phyloP scores from a whole-genome alignment of 345 rosid genomes.

The Brassica juncea region DNA sequence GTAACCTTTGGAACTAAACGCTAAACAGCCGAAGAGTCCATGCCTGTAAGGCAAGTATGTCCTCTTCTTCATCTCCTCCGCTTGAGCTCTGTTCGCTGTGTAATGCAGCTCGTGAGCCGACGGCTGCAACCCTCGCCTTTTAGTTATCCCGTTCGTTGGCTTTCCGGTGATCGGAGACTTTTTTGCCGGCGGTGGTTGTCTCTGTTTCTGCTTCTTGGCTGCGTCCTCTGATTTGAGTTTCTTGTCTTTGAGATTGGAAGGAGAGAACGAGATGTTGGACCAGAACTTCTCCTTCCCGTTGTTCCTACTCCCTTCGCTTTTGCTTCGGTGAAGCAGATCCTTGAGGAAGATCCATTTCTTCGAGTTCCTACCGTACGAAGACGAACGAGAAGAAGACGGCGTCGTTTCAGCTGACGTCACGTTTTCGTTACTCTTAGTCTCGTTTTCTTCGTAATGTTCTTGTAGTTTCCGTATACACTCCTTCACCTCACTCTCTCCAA shows the following conservation, averaged over 20 bases:
- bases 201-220: slow-evolving; percentile 35
- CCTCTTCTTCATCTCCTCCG: slow-evolving; percentile 96
- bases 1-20: slow-evolving; percentile 94
- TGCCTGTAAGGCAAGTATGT: slow-evolving; percentile 92
- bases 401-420: slow-evolving; percentile 37
- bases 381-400: slow-evolving; percentile 74
- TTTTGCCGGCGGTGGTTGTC: slow-evolving; percentile 50
- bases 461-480: slow-evolving; percentile 31
- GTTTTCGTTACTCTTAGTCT: slow-evolving; percentile 24
- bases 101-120: slow-evolving; percentile 95
- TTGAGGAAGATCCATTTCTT: slow-evolving; percentile 90
- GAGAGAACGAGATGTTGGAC: slow-evolving; percentile 68
- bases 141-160: slow-evolving; percentile 51
- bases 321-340: slow-evolving; percentile 84
- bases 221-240: slow-evolving; percentile 33
- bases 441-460: slow-evolving; percentile 34
- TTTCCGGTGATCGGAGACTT: slow-evolving; percentile 30
- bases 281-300: slow-evolving; percentile 64
- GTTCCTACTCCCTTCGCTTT: slow-evolving; percentile 90
- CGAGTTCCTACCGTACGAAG: slow-evolving; percentile 90
- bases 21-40: slow-evolving; percentile 90
- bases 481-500: slow-evolving; percentile 24
- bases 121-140: slow-evolving; percentile 67
- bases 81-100: slow-evolving; percentile 85
- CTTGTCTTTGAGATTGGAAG: slow-evolving; percentile 56